phyloP scores from a whole-genome alignment of 257 asterid species.

The Gentiana straminea region DNA sequence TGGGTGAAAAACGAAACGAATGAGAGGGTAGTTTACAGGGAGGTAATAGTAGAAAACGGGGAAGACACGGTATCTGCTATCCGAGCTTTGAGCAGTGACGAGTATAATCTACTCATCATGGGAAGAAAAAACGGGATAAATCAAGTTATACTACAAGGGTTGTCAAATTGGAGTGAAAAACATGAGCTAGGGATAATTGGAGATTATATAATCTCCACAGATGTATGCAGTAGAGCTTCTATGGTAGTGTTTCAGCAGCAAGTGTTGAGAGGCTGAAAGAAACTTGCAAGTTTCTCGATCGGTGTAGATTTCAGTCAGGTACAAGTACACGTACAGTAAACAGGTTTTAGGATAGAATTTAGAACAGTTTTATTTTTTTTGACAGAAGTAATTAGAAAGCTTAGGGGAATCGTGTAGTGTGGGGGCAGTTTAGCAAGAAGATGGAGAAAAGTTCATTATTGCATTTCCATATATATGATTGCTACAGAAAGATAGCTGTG shows the following conservation, averaged over 20 bases:
- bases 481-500: no score
- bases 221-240: conserved; percentile 42
- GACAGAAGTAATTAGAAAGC: no score
- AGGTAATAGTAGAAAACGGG: conserved; percentile 64
- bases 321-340: no score
- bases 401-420: no score
- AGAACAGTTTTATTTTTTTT: no score
- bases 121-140: conserved; percentile 65
- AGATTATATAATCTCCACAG: conserved; percentile 46
- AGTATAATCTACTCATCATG: conserved; percentile 54
- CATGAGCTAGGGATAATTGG: conserved; percentile 79
- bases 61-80: conserved; percentile 68
- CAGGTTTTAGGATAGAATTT: no score
- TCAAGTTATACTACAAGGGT: conserved; percentile 52
- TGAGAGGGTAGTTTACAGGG: conserved; percentile 37
- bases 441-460: no score
- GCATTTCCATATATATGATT: no score
- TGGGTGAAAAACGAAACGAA: conserved; percentile 84
- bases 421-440: no score
- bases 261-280: conserved; percentile 42
- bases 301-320: conserved; percentile 5
- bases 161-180: conserved; percentile 42
- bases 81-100: conserved; percentile 31
- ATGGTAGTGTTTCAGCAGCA: conserved; percentile 71
- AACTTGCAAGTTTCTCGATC: neutral